phyloP scores from a whole-genome alignment of 2,329 filamentous ascomycete genomes.

The Sclerotinia minor region DNA sequence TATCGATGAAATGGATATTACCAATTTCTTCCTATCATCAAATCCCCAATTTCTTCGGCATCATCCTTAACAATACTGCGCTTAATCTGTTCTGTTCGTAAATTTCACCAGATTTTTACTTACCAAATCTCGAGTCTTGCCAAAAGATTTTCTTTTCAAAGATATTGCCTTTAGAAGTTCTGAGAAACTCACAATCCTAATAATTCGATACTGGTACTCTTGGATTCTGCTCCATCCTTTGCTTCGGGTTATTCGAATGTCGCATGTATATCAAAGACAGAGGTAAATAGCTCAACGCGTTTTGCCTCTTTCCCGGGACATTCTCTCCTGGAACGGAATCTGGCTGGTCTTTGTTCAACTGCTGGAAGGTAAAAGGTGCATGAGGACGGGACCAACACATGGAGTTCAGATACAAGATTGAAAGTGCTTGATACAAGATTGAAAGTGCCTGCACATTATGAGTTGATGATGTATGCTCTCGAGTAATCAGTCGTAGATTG shows the following conservation, averaged over 20 bases:
- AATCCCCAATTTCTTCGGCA: background rate
- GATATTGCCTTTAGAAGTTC: background rate
- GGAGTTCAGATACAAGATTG: background rate
- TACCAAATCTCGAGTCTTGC: background rate
- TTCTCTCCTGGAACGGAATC: background rate
- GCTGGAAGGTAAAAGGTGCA: too few relatives aligned
- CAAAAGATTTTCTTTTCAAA: background rate
- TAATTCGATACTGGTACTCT: background rate
- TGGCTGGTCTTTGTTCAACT: background rate
- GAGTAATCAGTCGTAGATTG: background rate
- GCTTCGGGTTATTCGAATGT: background rate
- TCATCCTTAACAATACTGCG: background rate
- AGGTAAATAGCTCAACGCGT: background rate
- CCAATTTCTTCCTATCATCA: background rate
- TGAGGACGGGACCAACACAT: background rate
- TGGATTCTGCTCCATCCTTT: background rate
- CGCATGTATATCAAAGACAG: background rate
- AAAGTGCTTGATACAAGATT: background rate
- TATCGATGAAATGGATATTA: background rate
- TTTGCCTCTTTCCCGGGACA: background rate
- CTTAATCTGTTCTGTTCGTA: background rate
- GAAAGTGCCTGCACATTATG: background rate
- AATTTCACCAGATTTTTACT: background rate
- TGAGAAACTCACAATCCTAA: background rate
- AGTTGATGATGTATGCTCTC: background rate